Base-by-base conservation (phyloP, 805 yeast species). In the Yarrowia phangngaensis region DNA sequence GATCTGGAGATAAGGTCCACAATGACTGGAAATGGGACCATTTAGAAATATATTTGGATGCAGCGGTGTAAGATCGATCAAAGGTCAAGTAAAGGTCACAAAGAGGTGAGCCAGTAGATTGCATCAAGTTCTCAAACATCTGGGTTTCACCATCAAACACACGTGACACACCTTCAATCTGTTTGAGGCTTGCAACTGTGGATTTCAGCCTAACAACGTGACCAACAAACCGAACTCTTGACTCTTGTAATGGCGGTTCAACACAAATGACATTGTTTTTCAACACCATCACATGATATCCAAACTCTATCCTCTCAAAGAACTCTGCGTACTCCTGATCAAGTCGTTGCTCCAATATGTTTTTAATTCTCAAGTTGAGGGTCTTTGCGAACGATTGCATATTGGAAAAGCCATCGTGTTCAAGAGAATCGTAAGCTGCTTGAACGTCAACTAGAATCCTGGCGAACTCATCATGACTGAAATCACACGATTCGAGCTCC, bases 11-110 rank as follows among this genome's bases (percentile, higher is more conserved):
- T 8, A 80, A 56, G 52, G 75, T 79, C 85, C 88, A 80, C 4
- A 83, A 60, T 1, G 71, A 61, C 57, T 80, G 83, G 20, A 81
- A 67, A 15, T 63, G 64, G 2, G 58, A 56, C 94, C 94, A 84
- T 13, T 67, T 65, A 1, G 56, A 48, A 13, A 74, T 61, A 55
- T 79, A 80, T 0, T 13, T 43, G 0, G 55, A 34, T 0, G 75
- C 71, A 3, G 59, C 35, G 8, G 34, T 15, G 35, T 41, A 41
- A 9, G 34, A 32, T 3, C 15, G 22, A 11, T 41, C 48, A 20
- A 41, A 41, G 4, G 35, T 20, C 8, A 29, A 16, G 27, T 29
- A 41, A n/a, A 41, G 35, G 4, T 41, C 48, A 8, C 35, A 24
- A 9, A 24, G 9, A 24, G 12, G 27, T 24, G 9, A 32, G 26